Evolutionary conservation across 768 basidiomycete genomes (phyloP), one percentile per base, ranked within the genome.

Genomic region (Amanita exitialis): DNA sequence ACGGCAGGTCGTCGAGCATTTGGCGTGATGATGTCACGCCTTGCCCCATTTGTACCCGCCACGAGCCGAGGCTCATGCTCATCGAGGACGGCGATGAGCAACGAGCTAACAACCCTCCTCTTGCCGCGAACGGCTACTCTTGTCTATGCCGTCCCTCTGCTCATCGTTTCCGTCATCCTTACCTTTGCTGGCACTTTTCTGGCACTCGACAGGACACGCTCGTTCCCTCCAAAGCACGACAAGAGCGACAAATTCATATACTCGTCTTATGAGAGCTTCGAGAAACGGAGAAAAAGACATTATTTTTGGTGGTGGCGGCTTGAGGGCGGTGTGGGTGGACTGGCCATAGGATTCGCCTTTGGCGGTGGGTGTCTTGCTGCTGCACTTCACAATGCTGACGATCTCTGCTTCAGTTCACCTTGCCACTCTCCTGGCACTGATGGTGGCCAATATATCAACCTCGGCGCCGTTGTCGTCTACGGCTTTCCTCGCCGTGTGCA

Each of bases 121-220:
- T 64, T 73, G 38, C 68, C 76, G 7, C 68, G 73, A 18, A 61
- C 77, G 3, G 78, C 76, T 58, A 61, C 71, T 21, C 71, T 85
- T 27, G 73, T 74, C 36, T 85, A 84, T 59, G 58, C 75, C 28
- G 58, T 85, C 23, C 82, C 82, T 46, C 67, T 87, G n/a, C 67
- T 86, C 28, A 61, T 79, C 3, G 53, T 79, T 4, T 84, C 83
- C 8, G 46, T 81, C 36, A 53, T 78, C 20, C 67, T 82, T 34
- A 77, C 76, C 6, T 81, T 84, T 59, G 69, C 80, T n/a, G 83
- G 84, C n/a, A 73, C 82, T 2, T 86, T 87, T 62, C 67, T 86
- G 18, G 84, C 76, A 15, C 73, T 87, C 44, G 83, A 86, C 59
- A 79, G 85, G 36, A 78, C 83, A 18, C 75, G 80, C 35, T 73